Conservation (phyloP, 108 stramenopile species). For the Conticribra weissflogii region DNA sequence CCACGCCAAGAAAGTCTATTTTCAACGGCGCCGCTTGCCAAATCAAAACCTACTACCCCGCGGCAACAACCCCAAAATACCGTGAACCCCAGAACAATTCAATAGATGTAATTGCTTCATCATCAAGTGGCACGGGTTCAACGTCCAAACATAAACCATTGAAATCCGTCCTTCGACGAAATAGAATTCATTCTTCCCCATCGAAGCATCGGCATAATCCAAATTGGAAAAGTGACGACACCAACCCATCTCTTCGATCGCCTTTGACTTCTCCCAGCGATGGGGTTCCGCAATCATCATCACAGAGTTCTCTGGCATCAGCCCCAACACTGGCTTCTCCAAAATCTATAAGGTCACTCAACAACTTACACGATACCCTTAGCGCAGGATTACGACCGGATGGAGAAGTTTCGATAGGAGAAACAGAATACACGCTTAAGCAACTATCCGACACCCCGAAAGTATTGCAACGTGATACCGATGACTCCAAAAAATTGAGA, state of each 20-base stretch:
- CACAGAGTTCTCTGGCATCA: conserved; percentile 7
- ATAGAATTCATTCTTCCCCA: neutral
- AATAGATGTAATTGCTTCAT: neutral
- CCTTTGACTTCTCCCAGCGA: neutral
- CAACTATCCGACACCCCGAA: conserved; percentile 19
- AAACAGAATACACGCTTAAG: conserved; percentile 19
- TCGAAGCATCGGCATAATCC: neutral
- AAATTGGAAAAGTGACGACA: conserved; percentile 1
- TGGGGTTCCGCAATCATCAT: neutral
- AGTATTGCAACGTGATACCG: conserved; percentile 7
- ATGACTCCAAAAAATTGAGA: conserved; percentile 1
- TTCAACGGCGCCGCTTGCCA: too few species aligned
- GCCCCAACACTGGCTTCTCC: conserved; percentile 33
- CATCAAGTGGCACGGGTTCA: neutral
- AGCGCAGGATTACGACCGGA: neutral
- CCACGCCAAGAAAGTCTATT: too few species aligned
- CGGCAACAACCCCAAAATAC: conserved; percentile 21
- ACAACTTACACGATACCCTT: neutral
- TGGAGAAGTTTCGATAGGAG: conserved; percentile 3
- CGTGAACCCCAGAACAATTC: conserved; percentile 8
- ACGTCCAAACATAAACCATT: neutral
- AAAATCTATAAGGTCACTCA: conserved; percentile 34
- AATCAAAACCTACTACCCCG: conserved; percentile 36
- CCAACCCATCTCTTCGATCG: neutral
- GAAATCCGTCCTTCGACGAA: conserved; percentile 19